phyloP scores from a whole-genome alignment of 345 rosid genomes.

The Theobroma cacao region DNA sequence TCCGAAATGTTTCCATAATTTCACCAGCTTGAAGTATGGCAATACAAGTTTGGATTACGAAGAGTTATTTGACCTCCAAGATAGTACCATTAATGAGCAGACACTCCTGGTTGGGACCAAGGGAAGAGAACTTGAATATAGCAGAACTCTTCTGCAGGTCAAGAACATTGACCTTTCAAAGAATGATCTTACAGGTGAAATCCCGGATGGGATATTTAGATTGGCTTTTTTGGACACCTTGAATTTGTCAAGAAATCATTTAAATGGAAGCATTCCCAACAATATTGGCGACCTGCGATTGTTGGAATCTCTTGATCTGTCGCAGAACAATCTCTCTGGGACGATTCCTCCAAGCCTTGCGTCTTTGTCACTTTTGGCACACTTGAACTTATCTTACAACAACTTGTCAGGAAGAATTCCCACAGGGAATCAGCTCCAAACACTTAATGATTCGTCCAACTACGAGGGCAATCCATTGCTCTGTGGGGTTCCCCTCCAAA shows the following conservation, averaged over 20 bases:
- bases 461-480: neutral
- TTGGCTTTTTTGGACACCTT: neutral
- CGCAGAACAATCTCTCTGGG: neutral
- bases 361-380: neutral
- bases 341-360: neutral
- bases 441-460: neutral
- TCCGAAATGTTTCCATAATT: neutral
- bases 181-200: neutral
- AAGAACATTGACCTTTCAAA: neutral
- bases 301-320: neutral
- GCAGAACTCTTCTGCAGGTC: neutral
- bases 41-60: neutral
- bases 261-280: neutral
- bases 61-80: neutral
- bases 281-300: neutral
- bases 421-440: neutral
- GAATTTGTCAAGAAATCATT: neutral
- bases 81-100: neutral
- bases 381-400: neutral
- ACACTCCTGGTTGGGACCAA: neutral
- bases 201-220: neutral
- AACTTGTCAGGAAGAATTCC: neutral
- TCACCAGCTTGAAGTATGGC: neutral
- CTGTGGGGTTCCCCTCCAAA: neutral
- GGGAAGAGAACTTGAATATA: conserved; percentile 1